phyloP scores from a whole-genome alignment of 1,284 basidiomycete genomes.

The Ustilago cynodontis region DNA sequence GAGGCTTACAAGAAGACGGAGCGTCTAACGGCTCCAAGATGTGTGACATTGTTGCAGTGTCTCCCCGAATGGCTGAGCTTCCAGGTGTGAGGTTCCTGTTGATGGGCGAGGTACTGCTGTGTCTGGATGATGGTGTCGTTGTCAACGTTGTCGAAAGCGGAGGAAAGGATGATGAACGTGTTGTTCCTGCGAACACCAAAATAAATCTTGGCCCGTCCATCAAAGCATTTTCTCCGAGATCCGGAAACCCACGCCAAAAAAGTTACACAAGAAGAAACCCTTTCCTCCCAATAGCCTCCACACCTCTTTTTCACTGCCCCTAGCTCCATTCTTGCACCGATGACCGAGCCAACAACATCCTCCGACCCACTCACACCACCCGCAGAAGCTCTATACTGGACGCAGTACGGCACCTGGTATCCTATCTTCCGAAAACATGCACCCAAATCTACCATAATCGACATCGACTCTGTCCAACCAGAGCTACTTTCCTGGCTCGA shows the following conservation, averaged over 20 bases:
- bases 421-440: slow-evolving; percentile 78
- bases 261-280: background rate
- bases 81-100: background rate
- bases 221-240: background rate
- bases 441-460: slow-evolving; percentile 83
- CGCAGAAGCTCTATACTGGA: slow-evolving; percentile 73
- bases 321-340: background rate
- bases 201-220: slow-evolving; percentile 11
- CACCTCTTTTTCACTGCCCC: background rate
- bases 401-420: slow-evolving; percentile 89
- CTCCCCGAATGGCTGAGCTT: background rate
- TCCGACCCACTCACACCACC: slow-evolving; percentile 73
- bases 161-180: background rate
- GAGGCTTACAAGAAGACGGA: slow-evolving; percentile 89
- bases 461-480: slow-evolving; percentile 74
- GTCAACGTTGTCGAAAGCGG: background rate
- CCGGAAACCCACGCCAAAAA: background rate
- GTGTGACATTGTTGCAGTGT: slow-evolving; percentile 79
- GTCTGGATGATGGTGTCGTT: background rate
- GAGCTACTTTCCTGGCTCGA: slow-evolving; percentile 82
- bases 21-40: slow-evolving; percentile 86
- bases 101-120: background rate
- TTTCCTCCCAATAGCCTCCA: background rate
- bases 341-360: background rate
- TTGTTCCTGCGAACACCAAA: background rate